A percentile compares a stretch with the other conserved stretches of the same genome.
Conservation (phyloP, 83 land plant genomes). For the Picea mariana region DNA sequence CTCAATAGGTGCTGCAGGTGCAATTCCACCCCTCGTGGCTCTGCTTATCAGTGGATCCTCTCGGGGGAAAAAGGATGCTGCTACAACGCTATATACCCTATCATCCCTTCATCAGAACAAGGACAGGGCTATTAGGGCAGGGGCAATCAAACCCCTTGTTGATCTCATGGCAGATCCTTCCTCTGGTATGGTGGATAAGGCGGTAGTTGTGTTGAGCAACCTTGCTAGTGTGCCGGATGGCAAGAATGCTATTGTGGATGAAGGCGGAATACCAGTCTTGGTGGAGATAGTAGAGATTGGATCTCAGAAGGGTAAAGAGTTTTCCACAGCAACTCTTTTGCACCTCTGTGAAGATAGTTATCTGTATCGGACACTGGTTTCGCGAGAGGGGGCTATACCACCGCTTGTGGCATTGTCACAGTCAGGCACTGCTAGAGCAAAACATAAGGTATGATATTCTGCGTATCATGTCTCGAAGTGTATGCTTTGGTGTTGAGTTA, state of each 20-base stretch:
- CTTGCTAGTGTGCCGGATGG: conserved; percentile 61
- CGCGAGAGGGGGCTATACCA: conserved; percentile 75
- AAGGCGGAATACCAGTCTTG: conserved; percentile 64
- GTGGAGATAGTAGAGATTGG: conserved; percentile 74
- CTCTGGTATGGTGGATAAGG: conserved; percentile 69
- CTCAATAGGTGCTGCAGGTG: conserved; percentile 73
- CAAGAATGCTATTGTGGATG: conserved; percentile 54
- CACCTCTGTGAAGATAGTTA: conserved; percentile 54
- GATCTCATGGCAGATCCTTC: conserved; percentile 45
- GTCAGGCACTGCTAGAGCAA: conserved; percentile 67
- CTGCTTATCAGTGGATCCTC: conserved; percentile 46
- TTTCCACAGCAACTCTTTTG: conserved; percentile 64
- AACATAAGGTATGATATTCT: conserved; percentile 50
- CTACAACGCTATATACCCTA: conserved; percentile 68
- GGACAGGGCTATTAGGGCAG: conserved; percentile 69
- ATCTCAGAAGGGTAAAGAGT: conserved; percentile 67
- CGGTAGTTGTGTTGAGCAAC: conserved; percentile 67
- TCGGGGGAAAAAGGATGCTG: conserved; percentile 80
- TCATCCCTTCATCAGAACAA: conserved; percentile 62
- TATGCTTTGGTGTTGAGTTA: too few relatives aligned
- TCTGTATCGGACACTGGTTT: conserved; percentile 53
- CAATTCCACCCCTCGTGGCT: conserved; percentile 72
- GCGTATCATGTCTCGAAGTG: too few relatives aligned
- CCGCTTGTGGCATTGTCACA: conserved; percentile 72
- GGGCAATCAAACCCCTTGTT: conserved; percentile 64